Evolutionary conservation across 257 asterid species (phyloP).

Genomic region (Solanum bukasovii): DNA sequence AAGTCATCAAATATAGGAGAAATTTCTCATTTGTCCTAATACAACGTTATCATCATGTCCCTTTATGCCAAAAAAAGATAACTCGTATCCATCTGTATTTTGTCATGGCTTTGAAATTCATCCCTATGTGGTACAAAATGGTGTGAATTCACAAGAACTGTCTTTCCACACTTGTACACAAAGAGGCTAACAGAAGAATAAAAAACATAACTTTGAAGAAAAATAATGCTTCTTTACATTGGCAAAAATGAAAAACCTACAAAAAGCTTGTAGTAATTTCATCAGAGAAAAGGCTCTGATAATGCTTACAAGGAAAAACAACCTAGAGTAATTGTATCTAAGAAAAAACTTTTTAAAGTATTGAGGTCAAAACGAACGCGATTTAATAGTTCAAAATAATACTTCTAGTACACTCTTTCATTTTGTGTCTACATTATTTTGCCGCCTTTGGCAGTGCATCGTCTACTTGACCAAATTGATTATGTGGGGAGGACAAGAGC

Average conservation of each 20-base stretch:
- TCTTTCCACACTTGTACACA: neutral
- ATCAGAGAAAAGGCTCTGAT: neutral
- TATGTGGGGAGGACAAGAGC: constrained; percentile 33
- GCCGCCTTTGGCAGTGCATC: neutral
- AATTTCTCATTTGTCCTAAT: neutral
- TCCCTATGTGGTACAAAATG: neutral
- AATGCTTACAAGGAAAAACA: constrained; percentile 19
- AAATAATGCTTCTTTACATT: constrained; percentile 16
- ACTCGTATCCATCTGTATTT: neutral
- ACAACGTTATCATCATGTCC: neutral
- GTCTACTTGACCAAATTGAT: constrained; percentile 11
- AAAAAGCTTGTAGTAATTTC: constrained; percentile 1
- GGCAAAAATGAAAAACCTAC: constrained; percentile 8
- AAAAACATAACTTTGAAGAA: neutral
- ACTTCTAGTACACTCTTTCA: neutral
- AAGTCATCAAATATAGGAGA: neutral
- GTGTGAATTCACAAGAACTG: neutral
- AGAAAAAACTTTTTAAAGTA: neutral
- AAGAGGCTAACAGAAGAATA: neutral
- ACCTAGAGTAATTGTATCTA: constrained; percentile 8
- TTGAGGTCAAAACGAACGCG: neutral
- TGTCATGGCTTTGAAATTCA: neutral
- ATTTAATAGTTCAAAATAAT: neutral
- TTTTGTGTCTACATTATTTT: constrained; percentile 12
- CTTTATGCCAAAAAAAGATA: neutral